Base-by-base conservation (phyloP, 345 rosid species). In the Eucalyptus sideroxylon region DNA sequence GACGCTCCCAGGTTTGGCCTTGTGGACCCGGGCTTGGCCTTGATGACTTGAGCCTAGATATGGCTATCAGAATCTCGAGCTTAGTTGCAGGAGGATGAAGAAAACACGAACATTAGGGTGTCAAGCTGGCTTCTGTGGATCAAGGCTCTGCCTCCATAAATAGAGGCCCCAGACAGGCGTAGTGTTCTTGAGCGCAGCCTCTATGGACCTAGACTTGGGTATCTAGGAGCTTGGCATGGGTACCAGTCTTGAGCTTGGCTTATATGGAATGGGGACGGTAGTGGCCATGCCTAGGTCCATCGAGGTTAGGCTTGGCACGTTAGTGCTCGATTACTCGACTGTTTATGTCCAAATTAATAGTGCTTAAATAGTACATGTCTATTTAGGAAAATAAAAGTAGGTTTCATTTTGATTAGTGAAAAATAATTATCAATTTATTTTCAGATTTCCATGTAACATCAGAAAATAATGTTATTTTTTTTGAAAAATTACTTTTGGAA, bases 191-290 rank as follows among this genome's bases (percentile, higher is more conserved):
- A 72, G 3, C 15, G 5, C 0, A 4, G 1, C 8, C 26, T 37
- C 12, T 3, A 6, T 2, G 0, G 15, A 72, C 3, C 26, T 21
- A 3, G 7, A 0, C 5, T 72, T 6, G 2, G 15, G 8, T 40
- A 3, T 5, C 0, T 1, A 10, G 15, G 45, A 72, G 5, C 6
- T 6, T 12, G 23, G 15, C 14, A 72, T 0, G 3, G 3, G 0
- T 1, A 34, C 14, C 3, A 3, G 8, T 72, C 9, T 72, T 13
- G 8, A 72, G 27, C 8, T 37, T 1, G 2, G 15, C 83, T 72
- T 72, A 0, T 6, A 6, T 30, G 1, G 0, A 13, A 40, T 40
- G 1, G 5, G 1, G 3, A 60, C 0, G 7, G 9, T 0, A 0
- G 3, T 34, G 0, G 11, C 3, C 8, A 8, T 7, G 21, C 12